These are phyloP conservation scores for Eruca vesicaria DNA, from an alignment of 441 rosid species.

Conservation along the genomic window DNA sequence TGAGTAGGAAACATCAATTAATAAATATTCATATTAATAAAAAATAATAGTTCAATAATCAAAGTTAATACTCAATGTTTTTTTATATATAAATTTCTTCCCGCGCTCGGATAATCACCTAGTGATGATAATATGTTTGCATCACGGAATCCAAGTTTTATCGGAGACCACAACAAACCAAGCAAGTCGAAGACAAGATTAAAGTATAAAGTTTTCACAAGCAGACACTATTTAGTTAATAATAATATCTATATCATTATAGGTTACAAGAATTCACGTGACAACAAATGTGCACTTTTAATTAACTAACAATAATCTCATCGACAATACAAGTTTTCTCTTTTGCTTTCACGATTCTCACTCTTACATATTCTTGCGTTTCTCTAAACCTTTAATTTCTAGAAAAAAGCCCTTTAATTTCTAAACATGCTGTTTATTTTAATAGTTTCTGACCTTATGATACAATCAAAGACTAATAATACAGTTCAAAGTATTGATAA, in stretches of 20 bases:
- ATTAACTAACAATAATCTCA: constrained; percentile 15
- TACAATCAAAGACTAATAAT: constrained; percentile 22
- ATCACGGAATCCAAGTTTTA: constrained; percentile 19
- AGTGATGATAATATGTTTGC: constrained; percentile 2
- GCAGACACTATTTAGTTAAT: background rate
- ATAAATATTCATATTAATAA: no score
- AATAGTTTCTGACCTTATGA: constrained; percentile 16
- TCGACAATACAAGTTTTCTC: constrained; percentile 21
- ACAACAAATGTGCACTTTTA: constrained; percentile 30
- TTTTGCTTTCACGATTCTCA: constrained; percentile 38
- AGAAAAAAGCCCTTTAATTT: constrained; percentile 12
- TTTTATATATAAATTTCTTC: no score
- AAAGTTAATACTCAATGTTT: no score
- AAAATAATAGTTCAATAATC: no score
- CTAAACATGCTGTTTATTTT: background rate
- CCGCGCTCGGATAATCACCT: no score
- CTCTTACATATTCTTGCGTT: constrained; percentile 27
- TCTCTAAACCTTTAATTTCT: constrained; percentile 22
- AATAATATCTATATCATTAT: background rate
- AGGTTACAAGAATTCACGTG: constrained; percentile 10
- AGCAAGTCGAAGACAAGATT: constrained; percentile 30
- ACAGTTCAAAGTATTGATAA: constrained; percentile 5
- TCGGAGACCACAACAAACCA: constrained; percentile 30
- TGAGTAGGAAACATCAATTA: no score
- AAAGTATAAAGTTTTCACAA: constrained; percentile 22